phyloP scores from a whole-genome alignment of 1,139 yeast genomes.

The Kodamaea sp. region DNA sequence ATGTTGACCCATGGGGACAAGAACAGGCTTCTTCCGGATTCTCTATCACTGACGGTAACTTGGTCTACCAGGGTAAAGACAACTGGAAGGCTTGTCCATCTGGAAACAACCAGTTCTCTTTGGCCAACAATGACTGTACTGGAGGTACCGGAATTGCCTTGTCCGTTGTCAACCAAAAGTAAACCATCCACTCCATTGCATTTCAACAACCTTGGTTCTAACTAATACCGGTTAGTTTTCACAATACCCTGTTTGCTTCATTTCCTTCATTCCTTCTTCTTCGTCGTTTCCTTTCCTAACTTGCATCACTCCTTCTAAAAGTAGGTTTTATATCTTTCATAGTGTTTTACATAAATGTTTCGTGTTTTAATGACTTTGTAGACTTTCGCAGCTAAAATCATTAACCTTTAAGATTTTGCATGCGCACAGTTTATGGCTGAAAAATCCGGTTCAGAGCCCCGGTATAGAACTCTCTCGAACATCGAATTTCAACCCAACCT shows the following conservation, averaged over 20 bases:
- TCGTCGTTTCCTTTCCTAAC: neutral
- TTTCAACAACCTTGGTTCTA: too few relatives aligned
- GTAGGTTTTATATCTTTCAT: neutral
- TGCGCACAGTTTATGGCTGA: neutral
- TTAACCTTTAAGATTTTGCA: too few relatives aligned
- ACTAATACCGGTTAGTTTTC: too few relatives aligned
- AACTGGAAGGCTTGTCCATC: slow-evolving; percentile 31
- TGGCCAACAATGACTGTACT: slow-evolving; percentile 26
- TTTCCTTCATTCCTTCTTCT: slow-evolving; percentile 1
- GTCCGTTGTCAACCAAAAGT: slow-evolving; percentile 12
- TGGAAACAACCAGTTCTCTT: slow-evolving; percentile 25
- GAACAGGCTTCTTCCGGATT: slow-evolving; percentile 27
- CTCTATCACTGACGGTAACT: slow-evolving; percentile 23
- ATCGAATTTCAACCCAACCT: neutral
- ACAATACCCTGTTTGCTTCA: too few relatives aligned
- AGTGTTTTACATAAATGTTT: neutral
- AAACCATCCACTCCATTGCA: too few relatives aligned
- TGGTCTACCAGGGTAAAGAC: slow-evolving; percentile 22
- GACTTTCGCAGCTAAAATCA: too few relatives aligned
- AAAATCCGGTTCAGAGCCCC: too few relatives aligned
- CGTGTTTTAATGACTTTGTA: neutral
- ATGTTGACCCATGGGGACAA: slow-evolving; percentile 29
- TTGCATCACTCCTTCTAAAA: slow-evolving; percentile 1
- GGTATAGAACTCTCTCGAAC: neutral
- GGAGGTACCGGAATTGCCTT: slow-evolving; percentile 31